Evolutionary conservation across 1,284 basidiomycete genomes (phyloP).

Genomic region (Trametes versicolor): DNA sequence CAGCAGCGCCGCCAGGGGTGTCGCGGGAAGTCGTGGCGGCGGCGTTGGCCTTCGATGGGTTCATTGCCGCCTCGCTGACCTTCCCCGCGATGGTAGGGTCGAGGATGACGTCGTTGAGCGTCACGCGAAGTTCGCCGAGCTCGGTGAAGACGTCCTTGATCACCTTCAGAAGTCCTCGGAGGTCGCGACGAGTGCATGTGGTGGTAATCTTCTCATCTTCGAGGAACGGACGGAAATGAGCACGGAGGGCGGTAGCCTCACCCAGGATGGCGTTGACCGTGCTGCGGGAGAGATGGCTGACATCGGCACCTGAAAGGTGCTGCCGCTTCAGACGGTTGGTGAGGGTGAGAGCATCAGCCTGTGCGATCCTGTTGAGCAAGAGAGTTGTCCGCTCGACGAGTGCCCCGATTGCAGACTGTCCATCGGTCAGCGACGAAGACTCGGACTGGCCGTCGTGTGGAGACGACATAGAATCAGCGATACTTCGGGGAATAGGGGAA

Average conservation of each 20-base stretch:
- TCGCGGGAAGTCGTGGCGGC: slow-evolving; percentile 44
- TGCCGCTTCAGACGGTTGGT: slow-evolving; percentile 93
- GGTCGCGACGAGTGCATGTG: slow-evolving; percentile 82
- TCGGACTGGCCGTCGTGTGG: slow-evolving; percentile 71
- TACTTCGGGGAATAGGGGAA: slow-evolving; percentile 50
- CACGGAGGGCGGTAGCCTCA: slow-evolving; percentile 78
- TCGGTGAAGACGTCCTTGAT: slow-evolving; percentile 89
- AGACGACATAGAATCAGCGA: slow-evolving; percentile 55
- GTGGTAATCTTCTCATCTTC: slow-evolving; percentile 74
- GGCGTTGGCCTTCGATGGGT: slow-evolving; percentile 64
- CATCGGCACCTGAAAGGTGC: slow-evolving; percentile 84
- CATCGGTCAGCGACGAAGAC: slow-evolving; percentile 71
- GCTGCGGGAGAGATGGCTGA: slow-evolving; percentile 87
- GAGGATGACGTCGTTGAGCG: slow-evolving; percentile 91
- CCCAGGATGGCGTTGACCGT: slow-evolving; percentile 82
- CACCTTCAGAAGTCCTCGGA: slow-evolving; percentile 85
- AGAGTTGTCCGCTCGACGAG: slow-evolving; percentile 79
- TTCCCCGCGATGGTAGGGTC: slow-evolving; percentile 82
- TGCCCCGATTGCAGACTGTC: slow-evolving; percentile 58
- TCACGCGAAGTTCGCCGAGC: slow-evolving; percentile 83
- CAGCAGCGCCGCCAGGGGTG: slow-evolving; percentile 41
- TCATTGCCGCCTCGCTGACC: slow-evolving; percentile 77
- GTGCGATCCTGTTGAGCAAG: slow-evolving; percentile 75
- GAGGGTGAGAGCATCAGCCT: slow-evolving; percentile 89
- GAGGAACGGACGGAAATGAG: slow-evolving; percentile 79